These are phyloP conservation scores for Phytophthora foliorum DNA, from an alignment of 352 stramenopile genomes.

Conservation along the genomic window DNA sequence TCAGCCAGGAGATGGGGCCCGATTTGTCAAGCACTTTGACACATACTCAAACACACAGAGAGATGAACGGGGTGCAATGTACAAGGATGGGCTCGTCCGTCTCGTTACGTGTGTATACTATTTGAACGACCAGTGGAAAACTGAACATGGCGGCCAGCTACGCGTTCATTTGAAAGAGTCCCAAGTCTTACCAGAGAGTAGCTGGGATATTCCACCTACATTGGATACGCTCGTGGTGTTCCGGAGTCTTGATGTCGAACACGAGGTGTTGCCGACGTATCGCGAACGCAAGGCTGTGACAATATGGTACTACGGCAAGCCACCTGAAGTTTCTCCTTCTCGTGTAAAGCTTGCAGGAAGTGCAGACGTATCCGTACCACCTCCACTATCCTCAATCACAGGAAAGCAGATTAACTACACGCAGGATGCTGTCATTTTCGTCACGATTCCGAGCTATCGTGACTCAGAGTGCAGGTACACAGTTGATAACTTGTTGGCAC, in stretches of 20 bases:
- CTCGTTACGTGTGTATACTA: slow-evolving; percentile 91
- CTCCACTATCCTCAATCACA: slow-evolving; percentile 4
- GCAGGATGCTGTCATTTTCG: slow-evolving; percentile 87
- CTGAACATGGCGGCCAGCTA: slow-evolving; percentile 67
- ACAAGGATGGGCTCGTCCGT: slow-evolving; percentile 45
- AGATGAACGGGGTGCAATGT: slow-evolving; percentile 24
- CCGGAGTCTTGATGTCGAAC: slow-evolving; percentile 90
- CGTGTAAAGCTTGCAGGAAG: neutral
- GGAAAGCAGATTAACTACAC: neutral
- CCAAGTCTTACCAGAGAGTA: slow-evolving; percentile 14
- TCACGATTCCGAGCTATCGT: slow-evolving; percentile 94
- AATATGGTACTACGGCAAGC: slow-evolving; percentile 94
- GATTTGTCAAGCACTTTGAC: slow-evolving; percentile 79
- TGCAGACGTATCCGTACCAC: slow-evolving; percentile 11
- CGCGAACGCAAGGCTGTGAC: slow-evolving; percentile 93
- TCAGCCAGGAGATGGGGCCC: slow-evolving; percentile 70
- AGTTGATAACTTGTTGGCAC: slow-evolving; percentile 74
- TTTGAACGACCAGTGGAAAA: slow-evolving; percentile 79
- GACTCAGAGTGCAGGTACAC: slow-evolving; percentile 92
- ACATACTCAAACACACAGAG: slow-evolving; percentile 59
- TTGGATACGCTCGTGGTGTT: slow-evolving; percentile 94
- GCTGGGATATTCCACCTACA: slow-evolving; percentile 83
- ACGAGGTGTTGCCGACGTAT: slow-evolving; percentile 89
- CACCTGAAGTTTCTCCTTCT: slow-evolving; percentile 2
- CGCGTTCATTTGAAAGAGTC: slow-evolving; percentile 64